phyloP scores from a whole-genome alignment of 495 filamentous ascomycete genomes.

The Beverwykella pulmonaria region DNA sequence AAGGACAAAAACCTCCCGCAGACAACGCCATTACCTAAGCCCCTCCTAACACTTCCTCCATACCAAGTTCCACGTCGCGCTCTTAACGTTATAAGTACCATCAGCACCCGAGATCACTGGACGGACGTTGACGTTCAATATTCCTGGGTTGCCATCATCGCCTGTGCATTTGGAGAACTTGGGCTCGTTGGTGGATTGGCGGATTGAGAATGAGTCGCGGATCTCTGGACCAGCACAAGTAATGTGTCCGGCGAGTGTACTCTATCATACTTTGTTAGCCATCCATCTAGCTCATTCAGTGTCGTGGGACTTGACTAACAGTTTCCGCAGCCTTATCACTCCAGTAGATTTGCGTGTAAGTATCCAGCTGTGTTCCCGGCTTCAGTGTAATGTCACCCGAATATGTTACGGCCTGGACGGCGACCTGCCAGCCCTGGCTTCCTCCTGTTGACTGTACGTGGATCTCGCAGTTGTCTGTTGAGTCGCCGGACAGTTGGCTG shows the following conservation, averaged over 20 bases:
- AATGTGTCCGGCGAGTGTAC: not conserved
- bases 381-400: slow-evolving; percentile 16
- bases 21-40: not conserved
- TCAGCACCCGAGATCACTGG: slow-evolving; percentile 20
- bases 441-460: slow-evolving; percentile 15
- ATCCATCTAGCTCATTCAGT: not conserved
- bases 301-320: slow-evolving; percentile 2
- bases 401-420: slow-evolving; percentile 19
- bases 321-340: slow-evolving; percentile 25
- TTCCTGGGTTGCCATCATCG: slow-evolving; percentile 21
- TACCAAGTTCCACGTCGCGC: slow-evolving; percentile 12
- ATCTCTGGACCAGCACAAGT: slow-evolving; percentile 12
- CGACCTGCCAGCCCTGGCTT: slow-evolving; percentile 27
- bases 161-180: slow-evolving; percentile 28
- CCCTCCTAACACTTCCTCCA: slow-evolving; percentile 29
- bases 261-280: slow-evolving; percentile 8
- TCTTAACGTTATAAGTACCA: slow-evolving; percentile 21
- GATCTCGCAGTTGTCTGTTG: slow-evolving; percentile 29
- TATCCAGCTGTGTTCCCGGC: slow-evolving; percentile 7
- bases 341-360: slow-evolving; percentile 17
- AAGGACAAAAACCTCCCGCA: not conserved
- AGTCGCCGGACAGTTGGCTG: slow-evolving; percentile 17
- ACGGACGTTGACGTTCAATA: slow-evolving; percentile 30
- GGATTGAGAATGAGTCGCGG: slow-evolving; percentile 7
- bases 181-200: not conserved